These are phyloP conservation scores for Meira miltonrushii DNA, from an alignment of 1,284 basidiomycete species.

Conservation along the genomic window DNA sequence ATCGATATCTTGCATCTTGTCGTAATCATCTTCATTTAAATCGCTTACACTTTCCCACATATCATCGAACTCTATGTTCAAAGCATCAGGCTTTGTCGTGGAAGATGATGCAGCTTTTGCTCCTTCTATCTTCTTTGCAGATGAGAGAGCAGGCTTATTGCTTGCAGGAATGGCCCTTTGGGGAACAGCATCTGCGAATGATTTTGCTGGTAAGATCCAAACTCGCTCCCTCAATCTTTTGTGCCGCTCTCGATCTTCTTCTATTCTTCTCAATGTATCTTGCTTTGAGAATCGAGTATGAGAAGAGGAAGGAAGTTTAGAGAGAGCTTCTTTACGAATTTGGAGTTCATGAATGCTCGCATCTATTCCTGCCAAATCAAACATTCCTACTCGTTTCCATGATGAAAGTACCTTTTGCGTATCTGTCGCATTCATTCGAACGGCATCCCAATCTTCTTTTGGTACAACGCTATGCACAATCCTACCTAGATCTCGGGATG, in stretches of 20 bases:
- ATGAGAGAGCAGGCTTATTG: not conserved
- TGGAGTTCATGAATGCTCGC: slow-evolving; percentile 64
- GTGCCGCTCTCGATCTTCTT: slow-evolving; percentile 84
- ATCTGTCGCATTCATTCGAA: slow-evolving; percentile 22
- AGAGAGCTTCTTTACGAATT: slow-evolving; percentile 5
- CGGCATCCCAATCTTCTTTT: slow-evolving; percentile 20
- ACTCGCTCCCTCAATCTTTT: slow-evolving; percentile 79
- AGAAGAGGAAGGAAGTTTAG: not conserved
- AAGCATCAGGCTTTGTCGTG: not conserved
- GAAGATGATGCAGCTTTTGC: not conserved
- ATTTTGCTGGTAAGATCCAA: slow-evolving; percentile 75
- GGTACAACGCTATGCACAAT: slow-evolving; percentile 26
- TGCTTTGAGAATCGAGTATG: slow-evolving; percentile 3
- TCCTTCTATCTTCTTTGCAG: not conserved
- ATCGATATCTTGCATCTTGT: slow-evolving; percentile 21
- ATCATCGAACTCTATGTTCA: slow-evolving; percentile 28
- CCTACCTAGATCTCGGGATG: slow-evolving; percentile 15
- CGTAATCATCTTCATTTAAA: slow-evolving; percentile 33
- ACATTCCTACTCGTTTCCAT: slow-evolving; percentile 18
- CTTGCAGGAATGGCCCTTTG: not conserved
- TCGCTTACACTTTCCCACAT: slow-evolving; percentile 33
- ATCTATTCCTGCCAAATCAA: slow-evolving; percentile 67
- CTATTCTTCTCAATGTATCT: slow-evolving; percentile 9
- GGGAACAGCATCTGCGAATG: slow-evolving; percentile 20
- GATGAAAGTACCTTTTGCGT: slow-evolving; percentile 21